phyloP scores from a whole-genome alignment of 805 yeast genomes.

The Suhomyces sp. region DNA sequence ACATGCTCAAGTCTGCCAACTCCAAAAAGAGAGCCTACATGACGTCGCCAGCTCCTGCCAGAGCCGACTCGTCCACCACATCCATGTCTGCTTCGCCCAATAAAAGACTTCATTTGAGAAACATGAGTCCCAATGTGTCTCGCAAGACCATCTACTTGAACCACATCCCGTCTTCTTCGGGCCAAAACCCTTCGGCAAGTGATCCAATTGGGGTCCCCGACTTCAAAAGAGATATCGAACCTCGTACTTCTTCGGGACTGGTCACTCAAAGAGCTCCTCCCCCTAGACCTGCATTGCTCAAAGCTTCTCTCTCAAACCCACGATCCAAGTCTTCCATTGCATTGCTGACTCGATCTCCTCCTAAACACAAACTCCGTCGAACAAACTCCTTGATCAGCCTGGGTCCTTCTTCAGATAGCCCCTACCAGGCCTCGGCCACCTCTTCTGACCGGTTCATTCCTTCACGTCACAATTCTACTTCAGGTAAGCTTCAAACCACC shows the following conservation, averaged over 20 bases:
- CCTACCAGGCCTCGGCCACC: conserved; percentile 19
- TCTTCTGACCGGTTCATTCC: conserved; percentile 42
- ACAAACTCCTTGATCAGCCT: conserved; percentile 31
- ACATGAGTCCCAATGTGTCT: conserved; percentile 37
- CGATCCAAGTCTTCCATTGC: conserved; percentile 27
- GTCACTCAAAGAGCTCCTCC: background rate
- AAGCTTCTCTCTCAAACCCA: conserved; percentile 18
- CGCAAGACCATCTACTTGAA: conserved; percentile 23
- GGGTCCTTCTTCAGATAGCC: conserved; percentile 25
- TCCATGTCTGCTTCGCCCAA: conserved; percentile 15
- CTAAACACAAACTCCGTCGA: conserved; percentile 29
- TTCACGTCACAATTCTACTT: conserved; percentile 38
- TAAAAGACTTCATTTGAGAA: conserved; percentile 28
- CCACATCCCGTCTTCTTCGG: conserved; percentile 5
- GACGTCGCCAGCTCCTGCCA: conserved; percentile 6
- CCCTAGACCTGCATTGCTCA: conserved; percentile 6
- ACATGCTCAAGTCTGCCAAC: conserved; percentile 5
- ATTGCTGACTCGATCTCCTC: conserved; percentile 19
- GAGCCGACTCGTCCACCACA: background rate
- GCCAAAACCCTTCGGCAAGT: background rate
- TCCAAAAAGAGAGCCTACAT: conserved; percentile 7
- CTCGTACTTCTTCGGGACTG: background rate
- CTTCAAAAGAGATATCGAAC: background rate
- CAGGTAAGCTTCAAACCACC: conserved; percentile 34
- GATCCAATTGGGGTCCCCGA: background rate